Conservation (phyloP, 257 asterid genomes). For the Solanum bulbocastanum region DNA sequence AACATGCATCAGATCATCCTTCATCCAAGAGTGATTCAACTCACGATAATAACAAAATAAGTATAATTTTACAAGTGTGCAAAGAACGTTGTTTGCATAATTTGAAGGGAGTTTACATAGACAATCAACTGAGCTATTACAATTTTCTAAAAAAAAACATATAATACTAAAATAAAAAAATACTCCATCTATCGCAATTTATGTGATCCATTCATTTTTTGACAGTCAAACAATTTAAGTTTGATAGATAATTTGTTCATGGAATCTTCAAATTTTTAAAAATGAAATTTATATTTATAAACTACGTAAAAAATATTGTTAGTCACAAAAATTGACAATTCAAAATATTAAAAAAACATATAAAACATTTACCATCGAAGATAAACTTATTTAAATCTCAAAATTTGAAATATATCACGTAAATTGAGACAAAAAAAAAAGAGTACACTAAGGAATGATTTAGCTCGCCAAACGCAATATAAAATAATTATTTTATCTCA, state of each 20-base stretch:
- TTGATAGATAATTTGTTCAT: accelerated
- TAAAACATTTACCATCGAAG: accelerated
- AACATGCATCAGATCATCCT: not conserved
- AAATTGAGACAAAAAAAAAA: too few species aligned
- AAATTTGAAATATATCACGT: too few species aligned
- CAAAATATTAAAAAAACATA: too few species aligned
- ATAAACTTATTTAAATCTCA: accelerated
- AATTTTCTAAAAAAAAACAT: not conserved
- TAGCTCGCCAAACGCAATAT: accelerated
- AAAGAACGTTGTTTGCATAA: too few species aligned
- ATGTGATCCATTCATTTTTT: accelerated
- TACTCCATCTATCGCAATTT: accelerated
- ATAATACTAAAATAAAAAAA: too few species aligned
- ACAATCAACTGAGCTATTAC: not conserved
- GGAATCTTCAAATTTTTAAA: too few species aligned
- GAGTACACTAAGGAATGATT: too few species aligned
- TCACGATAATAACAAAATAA: not conserved
- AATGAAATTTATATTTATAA: too few species aligned
- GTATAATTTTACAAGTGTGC: too few species aligned
- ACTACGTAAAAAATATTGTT: too few species aligned
- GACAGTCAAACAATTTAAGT: accelerated
- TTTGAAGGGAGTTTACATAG: too few species aligned
- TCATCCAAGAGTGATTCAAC: not conserved
- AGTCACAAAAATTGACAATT: too few species aligned
- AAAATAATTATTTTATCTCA: not conserved